phyloP scores from a whole-genome alignment of 1,139 yeast genomes.

The Protomyces macrosporus region DNA sequence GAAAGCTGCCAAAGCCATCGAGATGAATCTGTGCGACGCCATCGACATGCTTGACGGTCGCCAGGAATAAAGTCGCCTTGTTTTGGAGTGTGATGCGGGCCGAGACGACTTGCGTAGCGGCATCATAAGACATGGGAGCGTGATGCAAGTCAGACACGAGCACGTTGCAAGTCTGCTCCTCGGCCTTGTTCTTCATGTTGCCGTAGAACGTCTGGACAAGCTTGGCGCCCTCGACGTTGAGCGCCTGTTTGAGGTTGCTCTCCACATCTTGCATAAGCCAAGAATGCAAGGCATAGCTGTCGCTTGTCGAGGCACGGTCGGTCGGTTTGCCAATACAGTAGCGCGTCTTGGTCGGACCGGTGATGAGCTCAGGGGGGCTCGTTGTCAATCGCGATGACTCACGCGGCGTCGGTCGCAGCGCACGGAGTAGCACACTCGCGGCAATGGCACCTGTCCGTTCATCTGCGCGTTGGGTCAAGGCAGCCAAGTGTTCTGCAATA shows the following conservation, averaged over 20 bases:
- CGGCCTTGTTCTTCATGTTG: neutral
- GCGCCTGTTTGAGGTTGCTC: neutral
- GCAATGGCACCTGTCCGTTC: neutral
- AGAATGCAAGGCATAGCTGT: neutral
- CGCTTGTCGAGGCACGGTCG: neutral
- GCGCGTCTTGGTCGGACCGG: neutral
- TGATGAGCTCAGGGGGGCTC: neutral
- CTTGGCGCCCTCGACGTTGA: neutral
- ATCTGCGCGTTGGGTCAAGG: neutral
- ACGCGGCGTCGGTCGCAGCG: neutral
- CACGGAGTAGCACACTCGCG: neutral
- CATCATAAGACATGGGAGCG: neutral
- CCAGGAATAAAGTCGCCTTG: neutral
- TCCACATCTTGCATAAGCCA: neutral
- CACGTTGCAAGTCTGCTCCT: neutral
- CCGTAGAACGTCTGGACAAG: neutral
- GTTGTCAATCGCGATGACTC: neutral
- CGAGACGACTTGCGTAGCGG: neutral
- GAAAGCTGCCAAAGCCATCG: slow-evolving; percentile 1
- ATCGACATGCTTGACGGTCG: neutral
- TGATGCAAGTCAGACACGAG: neutral
- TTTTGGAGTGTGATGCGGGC: neutral
- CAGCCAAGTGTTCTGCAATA: neutral
- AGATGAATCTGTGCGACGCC: neutral
- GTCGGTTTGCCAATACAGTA: neutral